Evolutionary conservation across 2,329 filamentous ascomycete genomes (phyloP).

Genomic region (Fusarium lyarnte): DNA sequence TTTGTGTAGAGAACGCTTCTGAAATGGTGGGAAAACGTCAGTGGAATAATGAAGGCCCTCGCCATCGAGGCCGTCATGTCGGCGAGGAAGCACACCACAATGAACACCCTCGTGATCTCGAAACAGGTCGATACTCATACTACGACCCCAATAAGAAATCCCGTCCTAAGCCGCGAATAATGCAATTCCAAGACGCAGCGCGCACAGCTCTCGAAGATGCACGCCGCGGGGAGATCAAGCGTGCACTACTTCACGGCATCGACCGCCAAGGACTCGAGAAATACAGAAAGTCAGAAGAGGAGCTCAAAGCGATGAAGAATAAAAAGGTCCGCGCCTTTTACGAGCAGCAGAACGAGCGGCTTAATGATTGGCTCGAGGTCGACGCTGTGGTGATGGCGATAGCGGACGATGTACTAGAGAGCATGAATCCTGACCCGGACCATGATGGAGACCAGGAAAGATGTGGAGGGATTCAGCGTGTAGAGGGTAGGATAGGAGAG

Average conservation of each 20-base stretch:
- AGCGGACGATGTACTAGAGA: slow-evolving; percentile 48
- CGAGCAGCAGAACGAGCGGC: slow-evolving; percentile 43
- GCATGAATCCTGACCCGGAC: slow-evolving; percentile 49
- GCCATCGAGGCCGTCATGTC: slow-evolving; percentile 14
- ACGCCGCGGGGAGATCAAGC: slow-evolving; percentile 45
- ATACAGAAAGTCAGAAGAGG: slow-evolving; percentile 44
- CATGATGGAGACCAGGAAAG: slow-evolving; percentile 47
- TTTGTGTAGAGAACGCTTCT: background rate
- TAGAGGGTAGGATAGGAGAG: slow-evolving; percentile 45
- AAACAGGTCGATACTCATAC: slow-evolving; percentile 19
- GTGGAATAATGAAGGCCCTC: slow-evolving; percentile 10
- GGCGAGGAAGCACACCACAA: slow-evolving; percentile 18
- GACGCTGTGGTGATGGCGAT: slow-evolving; percentile 49
- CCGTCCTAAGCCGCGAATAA: slow-evolving; percentile 30
- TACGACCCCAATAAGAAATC: background rate
- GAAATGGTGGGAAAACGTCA: slow-evolving; percentile 39
- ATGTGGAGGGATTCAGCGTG: slow-evolving; percentile 44
- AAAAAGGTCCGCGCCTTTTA: slow-evolving; percentile 45
- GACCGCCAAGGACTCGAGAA: slow-evolving; percentile 42
- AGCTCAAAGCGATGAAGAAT: slow-evolving; percentile 43
- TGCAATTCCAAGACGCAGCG: slow-evolving; percentile 54
- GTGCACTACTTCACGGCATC: slow-evolving; percentile 44
- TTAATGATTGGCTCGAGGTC: slow-evolving; percentile 50
- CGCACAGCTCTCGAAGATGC: slow-evolving; percentile 45
- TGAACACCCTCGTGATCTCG: slow-evolving; percentile 36